These are phyloP conservation scores for Zalerion maritima DNA, from an alignment of 495 filamentous ascomycete genomes.

Conservation along the genomic window DNA sequence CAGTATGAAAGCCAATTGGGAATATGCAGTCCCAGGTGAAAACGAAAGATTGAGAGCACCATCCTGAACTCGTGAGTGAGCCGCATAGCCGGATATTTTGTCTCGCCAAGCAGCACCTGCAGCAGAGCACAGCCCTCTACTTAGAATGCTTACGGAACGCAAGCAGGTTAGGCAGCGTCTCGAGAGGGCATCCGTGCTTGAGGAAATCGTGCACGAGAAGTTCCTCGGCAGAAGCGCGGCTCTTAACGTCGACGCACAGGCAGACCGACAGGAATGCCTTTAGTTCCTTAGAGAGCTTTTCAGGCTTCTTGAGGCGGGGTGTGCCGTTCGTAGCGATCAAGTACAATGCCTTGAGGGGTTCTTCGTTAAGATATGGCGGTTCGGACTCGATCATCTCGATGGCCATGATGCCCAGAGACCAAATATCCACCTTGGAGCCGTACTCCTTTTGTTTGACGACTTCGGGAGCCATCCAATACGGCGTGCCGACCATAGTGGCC, in stretches of 20 bases:
- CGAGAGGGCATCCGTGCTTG: conserved; percentile 62
- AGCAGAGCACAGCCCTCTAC: too few species aligned
- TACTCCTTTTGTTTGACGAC: conserved; percentile 99
- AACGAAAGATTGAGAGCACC: too few species aligned
- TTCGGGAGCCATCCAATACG: conserved; percentile 99
- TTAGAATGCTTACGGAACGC: conserved; percentile 50
- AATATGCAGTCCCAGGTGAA: too few species aligned
- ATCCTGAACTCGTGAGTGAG: too few species aligned
- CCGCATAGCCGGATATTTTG: too few species aligned
- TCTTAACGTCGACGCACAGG: conserved; percentile 90
- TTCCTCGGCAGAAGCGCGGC: conserved; percentile 79
- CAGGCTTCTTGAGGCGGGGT: conserved; percentile 88
- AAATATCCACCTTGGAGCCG: conserved; percentile 94
- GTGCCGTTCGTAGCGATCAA: conserved; percentile 97
- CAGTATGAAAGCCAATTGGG: too few species aligned
- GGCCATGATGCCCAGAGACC: conserved; percentile 98
- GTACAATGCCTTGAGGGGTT: conserved; percentile 91
- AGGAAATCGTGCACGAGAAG: conserved; percentile 68
- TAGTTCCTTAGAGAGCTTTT: conserved; percentile 90
- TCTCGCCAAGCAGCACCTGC: too few species aligned
- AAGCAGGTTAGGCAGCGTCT: conserved; percentile 71
- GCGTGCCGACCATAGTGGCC: conserved; percentile 97
- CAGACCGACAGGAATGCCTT: conserved; percentile 93
- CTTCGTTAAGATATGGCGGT: conserved; percentile 93
- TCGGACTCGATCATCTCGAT: conserved; percentile 99